Evolutionary conservation across 305 asterid species (phyloP).

Genomic region (Fraxinus velutina): DNA sequence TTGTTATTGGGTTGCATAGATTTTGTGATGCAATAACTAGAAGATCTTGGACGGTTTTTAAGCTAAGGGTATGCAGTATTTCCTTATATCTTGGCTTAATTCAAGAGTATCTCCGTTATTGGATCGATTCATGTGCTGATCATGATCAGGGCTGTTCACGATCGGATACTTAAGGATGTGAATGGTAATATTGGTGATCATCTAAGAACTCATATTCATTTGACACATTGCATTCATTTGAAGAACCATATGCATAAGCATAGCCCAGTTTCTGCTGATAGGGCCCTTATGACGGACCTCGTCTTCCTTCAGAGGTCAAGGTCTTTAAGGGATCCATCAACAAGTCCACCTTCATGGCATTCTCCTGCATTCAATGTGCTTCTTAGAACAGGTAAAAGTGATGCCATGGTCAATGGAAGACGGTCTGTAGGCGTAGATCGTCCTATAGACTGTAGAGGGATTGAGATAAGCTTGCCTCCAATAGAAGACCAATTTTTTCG

Average conservation of each 20-base stretch:
- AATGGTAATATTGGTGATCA: conserved; percentile 79
- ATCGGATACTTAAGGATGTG: conserved; percentile 85
- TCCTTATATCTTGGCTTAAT: conserved; percentile 34
- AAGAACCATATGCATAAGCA: conserved; percentile 95
- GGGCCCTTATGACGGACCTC: conserved; percentile 82
- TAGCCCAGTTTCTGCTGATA: conserved; percentile 69
- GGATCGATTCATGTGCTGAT: conserved; percentile 47
- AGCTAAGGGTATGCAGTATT: conserved; percentile 35
- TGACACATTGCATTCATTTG: conserved; percentile 94
- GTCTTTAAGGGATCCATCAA: conserved; percentile 89
- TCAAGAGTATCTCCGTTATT: conserved; percentile 23
- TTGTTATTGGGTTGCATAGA: not conserved
- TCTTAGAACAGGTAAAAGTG: conserved; percentile 46
- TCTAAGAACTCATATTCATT: conserved; percentile 80
- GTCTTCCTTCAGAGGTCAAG: conserved; percentile 82
- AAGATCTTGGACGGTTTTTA: conserved; percentile 31
- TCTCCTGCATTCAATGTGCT: conserved; percentile 58
- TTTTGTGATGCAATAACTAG: conserved; percentile 14
- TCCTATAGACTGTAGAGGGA: conserved; percentile 31
- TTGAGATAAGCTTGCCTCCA: conserved; percentile 48
- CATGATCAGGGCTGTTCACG: conserved; percentile 85
- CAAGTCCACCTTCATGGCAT: conserved; percentile 78
- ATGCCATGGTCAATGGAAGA: conserved; percentile 48
- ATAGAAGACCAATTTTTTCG: not conserved
- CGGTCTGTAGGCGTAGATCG: conserved; percentile 53